phyloP scores from a whole-genome alignment of 2,329 filamentous ascomycete genomes.

The Calonectria fujianensis region DNA sequence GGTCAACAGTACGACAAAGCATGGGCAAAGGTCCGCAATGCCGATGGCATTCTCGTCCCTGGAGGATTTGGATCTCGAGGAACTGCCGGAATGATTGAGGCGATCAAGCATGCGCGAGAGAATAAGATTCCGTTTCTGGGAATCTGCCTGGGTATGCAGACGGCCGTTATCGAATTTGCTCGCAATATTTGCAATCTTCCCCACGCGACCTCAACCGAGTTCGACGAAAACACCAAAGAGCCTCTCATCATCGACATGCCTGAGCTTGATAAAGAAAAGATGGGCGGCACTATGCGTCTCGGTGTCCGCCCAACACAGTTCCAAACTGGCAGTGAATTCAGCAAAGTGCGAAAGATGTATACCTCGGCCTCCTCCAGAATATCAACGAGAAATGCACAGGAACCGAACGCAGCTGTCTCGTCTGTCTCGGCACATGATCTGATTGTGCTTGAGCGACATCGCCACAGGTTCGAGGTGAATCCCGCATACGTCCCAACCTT shows the following conservation, averaged over 20 bases:
- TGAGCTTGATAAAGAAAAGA: slow-evolving; percentile 43
- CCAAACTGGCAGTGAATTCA: slow-evolving; percentile 85
- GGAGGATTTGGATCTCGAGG: slow-evolving; percentile 89
- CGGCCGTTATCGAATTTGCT: slow-evolving; percentile 92
- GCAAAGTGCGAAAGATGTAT: slow-evolving; percentile 84
- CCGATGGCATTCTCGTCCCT: slow-evolving; percentile 72
- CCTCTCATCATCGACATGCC: slow-evolving; percentile 94
- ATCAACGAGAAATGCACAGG: background rate
- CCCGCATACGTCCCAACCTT: slow-evolving; percentile 83
- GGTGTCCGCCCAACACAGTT: slow-evolving; percentile 85
- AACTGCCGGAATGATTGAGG: slow-evolving; percentile 91
- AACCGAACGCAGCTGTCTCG: background rate
- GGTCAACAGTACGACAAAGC: slow-evolving; percentile 84
- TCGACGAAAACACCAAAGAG: slow-evolving; percentile 73
- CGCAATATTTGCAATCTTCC: slow-evolving; percentile 82
- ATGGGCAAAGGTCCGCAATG: slow-evolving; percentile 86
- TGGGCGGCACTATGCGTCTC: slow-evolving; percentile 92
- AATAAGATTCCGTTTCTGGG: slow-evolving; percentile 89
- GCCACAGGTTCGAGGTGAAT: slow-evolving; percentile 94
- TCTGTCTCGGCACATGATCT: slow-evolving; percentile 54
- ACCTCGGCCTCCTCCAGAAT: slow-evolving; percentile 64
- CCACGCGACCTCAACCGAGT: slow-evolving; percentile 74
- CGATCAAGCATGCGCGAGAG: slow-evolving; percentile 90
- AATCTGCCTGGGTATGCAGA: slow-evolving; percentile 94
- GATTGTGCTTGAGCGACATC: slow-evolving; percentile 82